Base-by-base conservation (phyloP, 2,329 filamentous ascomycete species). In the Hymenoscyphus scutula region DNA sequence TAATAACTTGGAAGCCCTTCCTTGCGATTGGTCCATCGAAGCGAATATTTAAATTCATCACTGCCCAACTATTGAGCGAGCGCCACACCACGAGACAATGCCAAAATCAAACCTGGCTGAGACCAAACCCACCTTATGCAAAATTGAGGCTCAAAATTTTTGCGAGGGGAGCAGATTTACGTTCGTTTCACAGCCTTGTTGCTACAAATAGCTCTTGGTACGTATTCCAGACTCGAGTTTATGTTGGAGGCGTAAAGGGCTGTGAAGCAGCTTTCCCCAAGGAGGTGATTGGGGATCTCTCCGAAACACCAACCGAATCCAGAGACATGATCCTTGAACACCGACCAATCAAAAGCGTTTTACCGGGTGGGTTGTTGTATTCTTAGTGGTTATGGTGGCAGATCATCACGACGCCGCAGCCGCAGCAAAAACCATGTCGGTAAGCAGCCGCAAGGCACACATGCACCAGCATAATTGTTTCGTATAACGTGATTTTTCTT, bases 1-100 rank as follows among this genome's bases (percentile, higher is more conserved):
- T 82, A 66, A 61, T 32, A 10, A 7, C 8, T 34, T n/a, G n/a
- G 32, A 13, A 34, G 8, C 10, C 32, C 7, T 8, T 4, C 41
- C 15, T 48, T 23, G n/a, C 41, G 41, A 48, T 48, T 48, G 41
- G 41, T 23, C 13, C n/a, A 48, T 8, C n/a, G 7, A 48, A 23
- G 41, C 41, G 41, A 48, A 48, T 48, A 17, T n/a, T 48, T 48
- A 8, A 23, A 23, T 25, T 48, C 23, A 48, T 23, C 19, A 48
- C 41, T 13, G 5, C 32, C 32, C 32, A 34, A 34, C 11, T 34
- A 11, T 41, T 41, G 3, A 17, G n/a, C n/a, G n/a, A 23, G n/a
- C 41, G 8, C 41, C 19, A 23, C n/a, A 48, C 41, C 41, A 48
- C 41, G n/a, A 23, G 10, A 23, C 19, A 19, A 17, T 19, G n/a